Conservation (phyloP, 441 rosid genomes). For the Arabidopsis hybrid region DNA sequence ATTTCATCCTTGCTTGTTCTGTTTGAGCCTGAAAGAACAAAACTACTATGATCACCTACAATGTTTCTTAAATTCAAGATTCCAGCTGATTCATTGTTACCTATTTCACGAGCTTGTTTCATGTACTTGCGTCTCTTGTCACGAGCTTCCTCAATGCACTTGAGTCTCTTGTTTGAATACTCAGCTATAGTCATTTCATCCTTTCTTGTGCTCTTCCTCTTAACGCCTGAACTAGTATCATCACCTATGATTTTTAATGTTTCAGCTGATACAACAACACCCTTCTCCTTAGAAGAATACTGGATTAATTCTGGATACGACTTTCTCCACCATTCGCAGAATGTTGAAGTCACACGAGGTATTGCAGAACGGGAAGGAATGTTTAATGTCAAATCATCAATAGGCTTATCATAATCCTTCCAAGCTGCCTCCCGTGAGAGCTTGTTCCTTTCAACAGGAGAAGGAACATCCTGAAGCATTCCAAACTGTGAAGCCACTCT, state of each 20-base stretch:
- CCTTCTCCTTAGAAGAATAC: constrained; percentile 26
- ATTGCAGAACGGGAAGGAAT: constrained; percentile 48
- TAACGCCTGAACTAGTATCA: constrained; percentile 27
- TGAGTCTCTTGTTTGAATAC: neutral
- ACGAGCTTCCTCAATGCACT: neutral
- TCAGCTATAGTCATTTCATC: neutral
- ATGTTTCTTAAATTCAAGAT: neutral
- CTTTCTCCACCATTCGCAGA: constrained; percentile 55
- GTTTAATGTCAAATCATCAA: constrained; percentile 41
- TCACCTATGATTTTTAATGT: neutral
- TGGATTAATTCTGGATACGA: neutral
- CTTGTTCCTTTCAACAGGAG: constrained; percentile 12
- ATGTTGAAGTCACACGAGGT: constrained; percentile 48
- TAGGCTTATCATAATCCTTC: constrained; percentile 45
- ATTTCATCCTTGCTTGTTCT: neutral
- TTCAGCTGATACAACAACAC: neutral
- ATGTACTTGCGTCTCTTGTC: constrained; percentile 25
- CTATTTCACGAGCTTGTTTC: neutral
- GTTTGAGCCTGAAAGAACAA: constrained; percentile 15
- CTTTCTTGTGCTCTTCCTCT: neutral
- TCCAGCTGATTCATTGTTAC: neutral
- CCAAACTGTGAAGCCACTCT: constrained; percentile 73
- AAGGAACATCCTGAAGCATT: constrained; percentile 61
- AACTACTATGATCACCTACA: neutral
- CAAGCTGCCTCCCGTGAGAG: constrained; percentile 17